phyloP scores from a whole-genome alignment of 139 green algal species.

The Micractinium sp. region DNA sequence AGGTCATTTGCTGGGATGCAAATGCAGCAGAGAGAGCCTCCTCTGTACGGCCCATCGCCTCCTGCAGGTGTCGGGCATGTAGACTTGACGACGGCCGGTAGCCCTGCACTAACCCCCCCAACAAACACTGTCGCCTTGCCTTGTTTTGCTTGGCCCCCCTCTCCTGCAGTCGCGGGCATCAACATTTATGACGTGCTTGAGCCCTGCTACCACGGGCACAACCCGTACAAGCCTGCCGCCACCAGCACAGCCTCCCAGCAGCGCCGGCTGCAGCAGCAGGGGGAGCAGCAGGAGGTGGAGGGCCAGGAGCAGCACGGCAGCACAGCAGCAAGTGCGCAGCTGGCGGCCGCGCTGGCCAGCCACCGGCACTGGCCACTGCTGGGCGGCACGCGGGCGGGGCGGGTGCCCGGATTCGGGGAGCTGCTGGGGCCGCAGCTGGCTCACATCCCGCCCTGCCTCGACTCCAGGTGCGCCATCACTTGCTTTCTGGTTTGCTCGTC shows the following conservation, averaged over 20 bases:
- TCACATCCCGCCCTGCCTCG: slow-evolving; percentile 63
- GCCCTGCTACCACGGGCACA: slow-evolving; percentile 36
- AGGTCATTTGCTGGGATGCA: too few species aligned
- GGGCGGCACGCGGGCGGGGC: slow-evolving; percentile 26
- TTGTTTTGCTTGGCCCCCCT: too few species aligned
- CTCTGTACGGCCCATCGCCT: too few species aligned
- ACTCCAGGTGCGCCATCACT: slow-evolving; percentile 37
- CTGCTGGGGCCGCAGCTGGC: slow-evolving; percentile 39
- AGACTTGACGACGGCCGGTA: too few species aligned
- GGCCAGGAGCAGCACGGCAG: not conserved
- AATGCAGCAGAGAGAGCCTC: too few species aligned
- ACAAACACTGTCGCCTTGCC: too few species aligned
- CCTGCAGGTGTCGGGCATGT: too few species aligned
- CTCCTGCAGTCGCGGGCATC: slow-evolving; percentile 30
- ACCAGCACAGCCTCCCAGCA: not conserved
- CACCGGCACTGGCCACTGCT: slow-evolving; percentile 58
- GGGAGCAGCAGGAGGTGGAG: not conserved
- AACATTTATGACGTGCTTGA: slow-evolving; percentile 75
- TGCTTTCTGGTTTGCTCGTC: too few species aligned
- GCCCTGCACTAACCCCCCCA: too few species aligned
- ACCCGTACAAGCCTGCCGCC: slow-evolving; percentile 17
- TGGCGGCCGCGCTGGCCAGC: not conserved
- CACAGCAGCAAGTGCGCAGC: not conserved
- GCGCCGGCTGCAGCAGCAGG: not conserved
- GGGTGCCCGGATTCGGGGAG: slow-evolving; percentile 57